phyloP scores from a whole-genome alignment of 495 filamentous ascomycete species.

The Aspergillus ellipticus region DNA sequence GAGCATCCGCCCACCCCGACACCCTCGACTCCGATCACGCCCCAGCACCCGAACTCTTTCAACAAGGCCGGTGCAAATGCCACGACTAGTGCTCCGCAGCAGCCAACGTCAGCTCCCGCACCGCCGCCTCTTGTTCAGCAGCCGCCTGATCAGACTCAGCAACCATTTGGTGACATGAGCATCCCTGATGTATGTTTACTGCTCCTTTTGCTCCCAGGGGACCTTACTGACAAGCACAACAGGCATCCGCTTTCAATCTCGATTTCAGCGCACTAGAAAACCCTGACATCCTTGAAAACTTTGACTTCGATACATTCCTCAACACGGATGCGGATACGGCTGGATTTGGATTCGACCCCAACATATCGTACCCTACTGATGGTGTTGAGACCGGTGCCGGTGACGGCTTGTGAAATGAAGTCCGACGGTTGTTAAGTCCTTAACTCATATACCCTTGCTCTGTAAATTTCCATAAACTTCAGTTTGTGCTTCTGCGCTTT shows the following conservation, averaged over 20 bases:
- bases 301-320: conserved; percentile 95
- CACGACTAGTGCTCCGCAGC: conserved; percentile 36
- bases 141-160: conserved; percentile 42
- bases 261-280: conserved; percentile 60
- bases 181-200: conserved; percentile 43
- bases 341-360: conserved; percentile 52
- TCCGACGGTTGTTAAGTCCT: conserved; percentile 37
- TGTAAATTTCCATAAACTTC: conserved; percentile 36
- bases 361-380: conserved; percentile 39
- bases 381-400: conserved; percentile 51
- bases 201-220: not conserved
- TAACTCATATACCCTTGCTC: conserved; percentile 47
- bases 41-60: conserved; percentile 65
- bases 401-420: conserved; percentile 42
- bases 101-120: conserved; percentile 40
- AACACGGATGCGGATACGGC: conserved; percentile 54
- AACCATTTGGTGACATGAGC: conserved; percentile 33
- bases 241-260: conserved; percentile 45
- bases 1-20: conserved; percentile 73
- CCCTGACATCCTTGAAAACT: conserved; percentile 77
- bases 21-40: conserved; percentile 81
- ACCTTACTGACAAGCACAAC: conserved; percentile 16
- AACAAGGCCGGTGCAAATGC: conserved; percentile 54
- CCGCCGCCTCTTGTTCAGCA: conserved; percentile 41
- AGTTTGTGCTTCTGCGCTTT: conserved; percentile 21